phyloP scores from a whole-genome alignment of 768 basidiomycete genomes.

The Leucocoprinus leucothites region DNA sequence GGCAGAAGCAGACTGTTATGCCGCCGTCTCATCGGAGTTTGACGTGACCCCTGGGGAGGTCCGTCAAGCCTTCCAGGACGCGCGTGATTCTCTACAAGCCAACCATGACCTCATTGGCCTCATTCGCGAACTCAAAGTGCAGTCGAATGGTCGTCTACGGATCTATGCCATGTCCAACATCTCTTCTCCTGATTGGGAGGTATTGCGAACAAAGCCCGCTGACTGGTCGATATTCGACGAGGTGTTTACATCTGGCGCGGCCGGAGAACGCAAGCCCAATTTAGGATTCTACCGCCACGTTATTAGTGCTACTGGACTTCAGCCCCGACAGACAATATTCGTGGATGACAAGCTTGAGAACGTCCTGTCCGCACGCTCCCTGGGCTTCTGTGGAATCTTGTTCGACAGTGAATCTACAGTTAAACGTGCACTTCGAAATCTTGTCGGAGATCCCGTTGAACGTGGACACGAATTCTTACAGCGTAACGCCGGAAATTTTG shows the following conservation, averaged over 20 bases:
- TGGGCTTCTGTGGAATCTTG: conserved; percentile 54
- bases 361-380: conserved; percentile 51
- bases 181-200: conserved; percentile 46
- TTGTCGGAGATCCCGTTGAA: conserved; percentile 42
- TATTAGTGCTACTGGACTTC: conserved; percentile 37
- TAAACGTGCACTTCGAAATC: conserved; percentile 42
- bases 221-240: conserved; percentile 48
- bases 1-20: conserved; percentile 42
- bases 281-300: conserved; percentile 52
- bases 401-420: conserved; percentile 41
- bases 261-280: conserved; percentile 54
- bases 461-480: conserved; percentile 41
- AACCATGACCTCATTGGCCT: conserved; percentile 43
- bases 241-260: conserved; percentile 49
- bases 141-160: conserved; percentile 29
- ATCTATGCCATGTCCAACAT: conserved; percentile 63
- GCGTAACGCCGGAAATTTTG: conserved; percentile 34
- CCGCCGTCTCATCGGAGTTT: conserved; percentile 36
- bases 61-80: conserved; percentile 40
- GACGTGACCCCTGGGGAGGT: conserved; percentile 35
- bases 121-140: conserved; percentile 42
- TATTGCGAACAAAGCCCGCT: conserved; percentile 40
- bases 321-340: conserved; percentile 48
- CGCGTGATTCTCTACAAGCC: conserved; percentile 43
- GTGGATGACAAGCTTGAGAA: conserved; percentile 63